Base-by-base conservation (phyloP, 2,329 filamentous ascomycete genomes). In the Calonectria leucothoes region DNA sequence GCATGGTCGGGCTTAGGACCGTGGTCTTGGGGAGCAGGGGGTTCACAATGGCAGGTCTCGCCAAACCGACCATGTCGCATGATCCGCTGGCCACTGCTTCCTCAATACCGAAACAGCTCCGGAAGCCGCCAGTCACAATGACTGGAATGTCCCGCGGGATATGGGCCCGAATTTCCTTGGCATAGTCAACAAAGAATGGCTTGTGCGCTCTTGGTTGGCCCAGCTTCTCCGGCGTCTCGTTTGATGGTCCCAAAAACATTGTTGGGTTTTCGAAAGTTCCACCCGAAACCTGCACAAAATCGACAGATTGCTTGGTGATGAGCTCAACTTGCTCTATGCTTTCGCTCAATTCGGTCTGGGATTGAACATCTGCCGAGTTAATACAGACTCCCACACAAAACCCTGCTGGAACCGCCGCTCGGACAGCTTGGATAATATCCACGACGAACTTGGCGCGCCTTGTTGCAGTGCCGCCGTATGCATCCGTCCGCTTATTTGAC, bases 121-220 rank as follows among this genome's bases (percentile, higher is more conserved):
- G 87, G 81, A 93, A 92, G 0, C 92, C 92, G 3, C 92, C 91
- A 0, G 91, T 93, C 17, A 93, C 86, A 84, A 91, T 88, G 31
- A 91, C 83, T 0, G 87, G 82, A 0, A 89, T 81, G 3, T 81
- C 75, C 0, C 86, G 85, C 71, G 86, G 85, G 70, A 88, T 86
- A 33, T 84, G 80, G 6, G 80, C 76, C 23, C 89, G 86, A 31
- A 90, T 86, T 17, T 84, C 83, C 42, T 85, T 82, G 1, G 90
- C 90, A 76, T 93, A 94, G 68, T 93, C 89, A 2, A 93, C 83
- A 84, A 94, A 94, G 85, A 92, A 94, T 0, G 91, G 90, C 77
- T 94, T 92, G 17, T 92, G 88, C 1, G 86, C 55, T 29, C 29
- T 45, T 12, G 70, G 86, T 23, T 83, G 82, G 0, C 90, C 91